phyloP scores from a whole-genome alignment of 805 yeast genomes.

The Kazachstania taianensis region DNA sequence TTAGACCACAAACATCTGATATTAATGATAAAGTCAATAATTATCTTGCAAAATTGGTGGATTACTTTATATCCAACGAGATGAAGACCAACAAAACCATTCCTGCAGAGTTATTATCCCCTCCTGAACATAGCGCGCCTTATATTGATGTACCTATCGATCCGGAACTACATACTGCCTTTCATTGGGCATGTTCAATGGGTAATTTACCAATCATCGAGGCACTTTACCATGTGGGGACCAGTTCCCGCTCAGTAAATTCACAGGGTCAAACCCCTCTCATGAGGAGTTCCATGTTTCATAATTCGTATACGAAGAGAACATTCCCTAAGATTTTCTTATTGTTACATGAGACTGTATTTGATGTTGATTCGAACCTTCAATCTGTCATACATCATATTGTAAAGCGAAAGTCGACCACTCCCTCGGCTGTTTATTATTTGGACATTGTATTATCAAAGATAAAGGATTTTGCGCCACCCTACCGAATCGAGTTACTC shows the following conservation, averaged over 20 bases:
- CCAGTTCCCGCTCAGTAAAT: slow-evolving; percentile 46
- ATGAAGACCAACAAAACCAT: slow-evolving; percentile 18
- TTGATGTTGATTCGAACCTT: slow-evolving; percentile 61
- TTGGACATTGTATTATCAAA: slow-evolving; percentile 66
- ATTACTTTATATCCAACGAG: slow-evolving; percentile 28
- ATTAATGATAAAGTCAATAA: slow-evolving; percentile 26
- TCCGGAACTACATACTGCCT: slow-evolving; percentile 87
- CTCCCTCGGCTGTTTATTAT: slow-evolving; percentile 77
- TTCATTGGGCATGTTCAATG: slow-evolving; percentile 97
- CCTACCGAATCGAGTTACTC: slow-evolving; percentile 47
- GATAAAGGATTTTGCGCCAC: slow-evolving; percentile 52
- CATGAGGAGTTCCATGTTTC: slow-evolving; percentile 74
- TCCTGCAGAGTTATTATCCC: slow-evolving; percentile 22
- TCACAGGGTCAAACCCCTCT: slow-evolving; percentile 79
- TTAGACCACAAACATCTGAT: slow-evolving; percentile 22
- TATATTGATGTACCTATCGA: slow-evolving; percentile 69
- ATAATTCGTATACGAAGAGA: slow-evolving; percentile 74
- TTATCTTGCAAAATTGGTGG: slow-evolving; percentile 25
- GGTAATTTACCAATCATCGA: slow-evolving; percentile 75
- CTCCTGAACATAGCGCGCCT: slow-evolving; percentile 28
- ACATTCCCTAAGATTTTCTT: slow-evolving; percentile 74
- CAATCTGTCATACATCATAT: slow-evolving; percentile 83
- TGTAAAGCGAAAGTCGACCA: slow-evolving; percentile 57
- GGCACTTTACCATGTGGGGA: slow-evolving; percentile 65
- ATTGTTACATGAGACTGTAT: slow-evolving; percentile 63